A percentile compares a stretch with the other conserved stretches of the same genome.
phyloP scores from a whole-genome alignment of 2,329 filamentous ascomycete genomes.

The Pyricularia sp. region DNA sequence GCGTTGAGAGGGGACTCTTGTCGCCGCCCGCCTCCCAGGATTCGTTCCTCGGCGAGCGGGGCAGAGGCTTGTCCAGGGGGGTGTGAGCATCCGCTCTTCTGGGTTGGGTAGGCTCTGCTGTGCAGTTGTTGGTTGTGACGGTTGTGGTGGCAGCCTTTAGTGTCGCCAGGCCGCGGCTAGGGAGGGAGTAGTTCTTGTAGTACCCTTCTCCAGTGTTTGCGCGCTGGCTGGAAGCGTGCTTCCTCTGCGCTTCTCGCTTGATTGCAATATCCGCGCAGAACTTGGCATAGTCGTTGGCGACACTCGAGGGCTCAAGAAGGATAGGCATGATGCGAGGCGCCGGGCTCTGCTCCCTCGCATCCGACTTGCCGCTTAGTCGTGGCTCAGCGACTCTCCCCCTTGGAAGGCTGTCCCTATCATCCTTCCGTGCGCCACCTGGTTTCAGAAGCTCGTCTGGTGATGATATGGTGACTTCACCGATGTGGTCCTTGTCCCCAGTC shows the following conservation, averaged over 20 bases:
- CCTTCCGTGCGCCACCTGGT: background rate
- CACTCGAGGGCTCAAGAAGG: background rate
- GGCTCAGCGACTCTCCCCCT: background rate
- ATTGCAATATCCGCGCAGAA: background rate
- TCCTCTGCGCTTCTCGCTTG: background rate
- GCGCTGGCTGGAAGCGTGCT: background rate
- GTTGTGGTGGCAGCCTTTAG: background rate
- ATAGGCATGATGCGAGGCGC: background rate
- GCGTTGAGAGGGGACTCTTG: background rate
- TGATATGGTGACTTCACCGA: background rate
- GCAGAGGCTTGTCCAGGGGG: background rate
- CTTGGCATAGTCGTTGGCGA: background rate
- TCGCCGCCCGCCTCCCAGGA: background rate
- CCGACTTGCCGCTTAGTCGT: background rate
- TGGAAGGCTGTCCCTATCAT: background rate
- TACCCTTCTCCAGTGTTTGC: background rate
- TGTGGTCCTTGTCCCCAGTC: background rate
- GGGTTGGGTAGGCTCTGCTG: background rate
- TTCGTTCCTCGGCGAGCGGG: background rate
- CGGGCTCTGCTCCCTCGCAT: background rate
- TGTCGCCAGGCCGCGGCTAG: background rate
- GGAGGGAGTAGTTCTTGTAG: background rate
- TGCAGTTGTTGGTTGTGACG: background rate
- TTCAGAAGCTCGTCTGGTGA: background rate
- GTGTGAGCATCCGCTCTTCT: background rate